Base-by-base conservation (phyloP, 1,284 basidiomycete species). In the Blastosporella zonata region DNA sequence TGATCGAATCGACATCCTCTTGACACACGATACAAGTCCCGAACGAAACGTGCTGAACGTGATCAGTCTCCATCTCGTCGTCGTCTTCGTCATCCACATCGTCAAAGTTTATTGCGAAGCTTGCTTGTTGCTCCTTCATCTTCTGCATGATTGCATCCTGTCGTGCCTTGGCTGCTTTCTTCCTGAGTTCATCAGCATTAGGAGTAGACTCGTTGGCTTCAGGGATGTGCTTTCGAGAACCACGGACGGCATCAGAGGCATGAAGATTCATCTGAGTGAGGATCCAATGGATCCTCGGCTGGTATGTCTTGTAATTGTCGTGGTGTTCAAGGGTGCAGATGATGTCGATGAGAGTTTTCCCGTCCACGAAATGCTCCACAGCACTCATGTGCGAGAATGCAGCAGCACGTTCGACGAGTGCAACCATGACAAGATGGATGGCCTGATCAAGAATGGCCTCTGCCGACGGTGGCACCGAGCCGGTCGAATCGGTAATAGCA, bases 21-120 rank as follows among this genome's bases (percentile, higher is more conserved):
- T 99, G 97, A 61, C 97, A 99, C 6, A 99, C 91, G 55, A 99
- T 99, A 66, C 97, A 99, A 21, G 87, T 89, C 1, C 96, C 97
- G 55, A 87, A 87, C 20, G 82, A 82, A 13, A 78, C 65, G n/a
- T 75, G 64, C 29, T 77, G 73, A 17, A 77, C 75, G 0, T 64
- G 66, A 21, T 68, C 66, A 25, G 70, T 67, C 40, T 67, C 73
- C 56, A 77, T 75, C 17, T 79, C 82, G 0, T 78, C 77, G 27
- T 79, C 78, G 6, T 83, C 79, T 23, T 82, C 81, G 27, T 81
- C 80, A 2, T 78, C 77, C 6, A 76, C 78, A 15, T 84, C 82
- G 15, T 85, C 86, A 53, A 85, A 87, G 52, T 89, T 90, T 55
- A 84, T 74, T 1, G 84, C 81, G 61, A 97, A 95, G 53, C 81